Evolutionary conservation across 2,329 filamentous ascomycete species (phyloP).

Genomic region (Beauveria brongniartii): DNA sequence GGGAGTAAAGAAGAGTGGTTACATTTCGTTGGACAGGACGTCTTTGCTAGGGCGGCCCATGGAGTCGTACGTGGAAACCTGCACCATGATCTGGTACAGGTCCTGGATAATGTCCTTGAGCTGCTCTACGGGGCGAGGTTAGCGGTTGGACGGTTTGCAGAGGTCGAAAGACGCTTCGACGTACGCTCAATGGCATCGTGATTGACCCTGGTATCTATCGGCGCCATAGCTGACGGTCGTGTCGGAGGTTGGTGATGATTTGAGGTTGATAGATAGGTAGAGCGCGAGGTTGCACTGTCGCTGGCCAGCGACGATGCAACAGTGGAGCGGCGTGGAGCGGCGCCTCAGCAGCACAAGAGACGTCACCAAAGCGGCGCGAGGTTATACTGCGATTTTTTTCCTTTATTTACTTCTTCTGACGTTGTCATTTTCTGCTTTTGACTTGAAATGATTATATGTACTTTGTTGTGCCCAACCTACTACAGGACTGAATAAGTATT

Average conservation of each 20-base stretch:
- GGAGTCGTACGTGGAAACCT: constrained; percentile 53
- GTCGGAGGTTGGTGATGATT: background rate
- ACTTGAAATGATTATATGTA: background rate
- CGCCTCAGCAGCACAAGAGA: background rate
- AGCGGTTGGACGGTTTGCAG: background rate
- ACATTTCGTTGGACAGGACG: constrained; percentile 48
- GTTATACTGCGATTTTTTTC: background rate
- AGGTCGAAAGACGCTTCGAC: background rate
- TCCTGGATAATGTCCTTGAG: constrained; percentile 56
- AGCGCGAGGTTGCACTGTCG: background rate
- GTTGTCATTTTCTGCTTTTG: background rate
- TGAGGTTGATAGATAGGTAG: background rate
- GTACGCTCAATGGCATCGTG: constrained; percentile 33
- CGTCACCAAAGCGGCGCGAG: background rate
- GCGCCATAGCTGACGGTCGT: constrained; percentile 27
- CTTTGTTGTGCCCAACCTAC: background rate
- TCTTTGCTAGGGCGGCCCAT: constrained; percentile 43
- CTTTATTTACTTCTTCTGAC: background rate
- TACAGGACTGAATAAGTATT: background rate
- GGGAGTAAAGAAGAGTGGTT: background rate
- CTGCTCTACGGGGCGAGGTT: constrained; percentile 34
- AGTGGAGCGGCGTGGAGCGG: constrained; percentile 2
- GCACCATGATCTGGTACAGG: constrained; percentile 56
- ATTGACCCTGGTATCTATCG: constrained; percentile 28
- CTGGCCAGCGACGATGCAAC: background rate